phyloP scores from a whole-genome alignment of 495 filamentous ascomycete species.

The Hypomontagnella monticulosa region DNA sequence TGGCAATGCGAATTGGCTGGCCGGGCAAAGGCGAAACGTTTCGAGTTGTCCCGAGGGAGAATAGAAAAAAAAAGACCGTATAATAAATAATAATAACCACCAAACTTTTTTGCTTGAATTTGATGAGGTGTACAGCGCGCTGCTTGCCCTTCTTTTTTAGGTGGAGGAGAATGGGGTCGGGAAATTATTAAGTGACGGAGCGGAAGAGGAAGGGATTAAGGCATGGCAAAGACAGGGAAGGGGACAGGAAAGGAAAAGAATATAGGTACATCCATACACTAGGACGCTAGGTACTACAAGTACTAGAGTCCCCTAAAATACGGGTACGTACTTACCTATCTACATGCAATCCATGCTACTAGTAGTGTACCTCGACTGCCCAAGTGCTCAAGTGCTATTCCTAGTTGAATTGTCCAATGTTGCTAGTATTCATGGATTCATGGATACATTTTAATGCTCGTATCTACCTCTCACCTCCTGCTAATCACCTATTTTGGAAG shows the following conservation, averaged over 20 bases:
- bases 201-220: slow-evolving; percentile 42
- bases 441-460: slow-evolving; percentile 3
- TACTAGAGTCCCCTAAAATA: slow-evolving; percentile 40
- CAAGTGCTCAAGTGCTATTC: too few species aligned
- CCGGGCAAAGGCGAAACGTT: neutral
- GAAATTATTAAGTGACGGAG: slow-evolving; percentile 46
- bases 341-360: too few species aligned
- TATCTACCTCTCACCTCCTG: slow-evolving; percentile 4
- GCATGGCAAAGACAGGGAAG: slow-evolving; percentile 44
- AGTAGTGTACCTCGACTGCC: too few species aligned
- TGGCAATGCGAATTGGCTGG: neutral
- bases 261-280: slow-evolving; percentile 4
- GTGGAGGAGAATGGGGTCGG: slow-evolving; percentile 44
- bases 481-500: slow-evolving; percentile 6
- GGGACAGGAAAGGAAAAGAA: slow-evolving; percentile 26
- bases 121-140: slow-evolving; percentile 41
- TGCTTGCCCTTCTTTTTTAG: slow-evolving; percentile 32
- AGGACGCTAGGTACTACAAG: neutral
- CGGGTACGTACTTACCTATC: slow-evolving; percentile 28
- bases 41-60: neutral
- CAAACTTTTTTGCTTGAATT: slow-evolving; percentile 33
- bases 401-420: too few species aligned
- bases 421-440: too few species aligned
- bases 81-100: slow-evolving; percentile 31
- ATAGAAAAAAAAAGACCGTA: slow-evolving; percentile 17